A percentile compares a stretch with the other conserved stretches of the same genome.
Conservation (phyloP, 2,329 filamentous ascomycete species). For the Pseudodiploospora longispora region DNA sequence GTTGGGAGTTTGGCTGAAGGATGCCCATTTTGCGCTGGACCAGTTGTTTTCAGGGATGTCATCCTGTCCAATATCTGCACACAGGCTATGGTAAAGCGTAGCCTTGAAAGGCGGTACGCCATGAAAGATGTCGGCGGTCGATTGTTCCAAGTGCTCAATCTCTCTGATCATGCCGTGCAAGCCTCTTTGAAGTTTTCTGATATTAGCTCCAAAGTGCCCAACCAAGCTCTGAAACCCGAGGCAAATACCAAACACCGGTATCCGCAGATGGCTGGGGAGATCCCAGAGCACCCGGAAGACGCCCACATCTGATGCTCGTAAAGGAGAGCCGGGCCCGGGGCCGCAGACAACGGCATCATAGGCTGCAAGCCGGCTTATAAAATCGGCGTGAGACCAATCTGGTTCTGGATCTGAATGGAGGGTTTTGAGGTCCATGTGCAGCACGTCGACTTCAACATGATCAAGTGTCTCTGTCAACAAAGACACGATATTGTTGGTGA, state of each 20-base stretch:
- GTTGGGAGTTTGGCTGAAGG: slow-evolving; percentile 26
- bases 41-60: slow-evolving; percentile 26
- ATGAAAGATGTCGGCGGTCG: slow-evolving; percentile 53
- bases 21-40: slow-evolving; percentile 32
- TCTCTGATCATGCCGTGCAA: slow-evolving; percentile 73
- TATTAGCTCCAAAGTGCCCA: slow-evolving; percentile 55
- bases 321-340: slow-evolving; percentile 80
- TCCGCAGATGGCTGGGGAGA: slow-evolving; percentile 46
- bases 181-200: slow-evolving; percentile 61
- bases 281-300: slow-evolving; percentile 72
- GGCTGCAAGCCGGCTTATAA: slow-evolving; percentile 32
- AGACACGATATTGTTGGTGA: slow-evolving; percentile 88
- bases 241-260: slow-evolving; percentile 83
- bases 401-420: slow-evolving; percentile 56
- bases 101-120: slow-evolving; percentile 53
- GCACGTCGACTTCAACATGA: slow-evolving; percentile 47
- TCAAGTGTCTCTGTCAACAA: slow-evolving; percentile 64
- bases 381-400: slow-evolving; percentile 39
- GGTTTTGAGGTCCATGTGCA: slow-evolving; percentile 33
- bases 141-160: slow-evolving; percentile 45
- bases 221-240: slow-evolving; percentile 82
- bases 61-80: slow-evolving; percentile 46
- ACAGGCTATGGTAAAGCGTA: slow-evolving; percentile 68
- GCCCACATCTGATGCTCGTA: slow-evolving; percentile 66
- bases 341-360: slow-evolving; percentile 87